Conservation (phyloP, 2,329 filamentous ascomycete species). For the Nemania sp. region DNA sequence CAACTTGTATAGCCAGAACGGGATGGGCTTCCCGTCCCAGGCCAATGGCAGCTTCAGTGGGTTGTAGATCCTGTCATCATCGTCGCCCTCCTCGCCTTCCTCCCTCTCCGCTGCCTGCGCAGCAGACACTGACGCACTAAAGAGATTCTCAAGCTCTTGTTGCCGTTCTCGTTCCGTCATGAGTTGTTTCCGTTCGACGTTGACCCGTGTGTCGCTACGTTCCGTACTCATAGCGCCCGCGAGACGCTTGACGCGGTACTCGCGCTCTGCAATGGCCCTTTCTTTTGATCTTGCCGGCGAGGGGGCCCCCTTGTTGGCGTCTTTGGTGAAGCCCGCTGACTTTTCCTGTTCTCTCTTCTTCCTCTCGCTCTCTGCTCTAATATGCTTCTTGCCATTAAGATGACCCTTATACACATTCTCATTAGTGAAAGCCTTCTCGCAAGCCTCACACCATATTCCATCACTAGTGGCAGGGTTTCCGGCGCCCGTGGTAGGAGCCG, state of each 20-base stretch:
- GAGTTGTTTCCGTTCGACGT: conserved; percentile 93
- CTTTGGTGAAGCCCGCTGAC: conserved; percentile 37
- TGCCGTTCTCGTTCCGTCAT: conserved; percentile 97
- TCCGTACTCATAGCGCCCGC: conserved; percentile 83
- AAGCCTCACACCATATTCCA: conserved; percentile 86
- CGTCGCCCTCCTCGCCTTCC: conserved; percentile 73
- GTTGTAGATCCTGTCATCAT: conserved; percentile 92
- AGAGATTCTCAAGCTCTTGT: conserved; percentile 88
- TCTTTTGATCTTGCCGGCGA: conserved; percentile 74
- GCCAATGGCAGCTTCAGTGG: conserved; percentile 92
- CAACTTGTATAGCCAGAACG: conserved; percentile 97
- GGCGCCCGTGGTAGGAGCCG: conserved; percentile 43
- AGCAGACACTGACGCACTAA: conserved; percentile 60
- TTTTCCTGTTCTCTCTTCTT: conserved; percentile 52
- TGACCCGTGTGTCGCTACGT: conserved; percentile 85
- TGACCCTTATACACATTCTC: conserved; percentile 93
- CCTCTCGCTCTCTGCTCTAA: conserved; percentile 76
- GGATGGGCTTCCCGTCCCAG: conserved; percentile 99
- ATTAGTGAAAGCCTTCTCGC: conserved; percentile 94
- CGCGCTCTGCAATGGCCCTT: conserved; percentile 84
- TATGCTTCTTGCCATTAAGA: conserved; percentile 88
- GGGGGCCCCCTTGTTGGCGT: conserved; percentile 34
- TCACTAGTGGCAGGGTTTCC: conserved; percentile 52
- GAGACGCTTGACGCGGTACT: conserved; percentile 80
- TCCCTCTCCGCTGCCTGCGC: conserved; percentile 54